Base-by-base conservation (phyloP, 2,329 filamentous ascomycete species). In the Lomentospora prolificans region DNA sequence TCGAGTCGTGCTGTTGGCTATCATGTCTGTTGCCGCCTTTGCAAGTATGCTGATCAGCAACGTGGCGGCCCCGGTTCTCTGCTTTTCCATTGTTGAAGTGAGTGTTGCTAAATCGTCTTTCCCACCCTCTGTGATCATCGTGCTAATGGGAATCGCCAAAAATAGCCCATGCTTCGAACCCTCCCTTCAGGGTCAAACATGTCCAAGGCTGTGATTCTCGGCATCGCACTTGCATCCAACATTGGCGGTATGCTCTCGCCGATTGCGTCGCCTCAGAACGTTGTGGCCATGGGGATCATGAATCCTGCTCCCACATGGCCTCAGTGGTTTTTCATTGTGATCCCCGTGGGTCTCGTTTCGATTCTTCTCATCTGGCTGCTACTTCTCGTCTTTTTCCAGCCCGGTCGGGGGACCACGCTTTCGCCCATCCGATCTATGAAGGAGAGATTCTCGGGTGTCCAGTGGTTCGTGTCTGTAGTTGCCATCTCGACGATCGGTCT, bases 21-120 rank as follows among this genome's bases (percentile, higher is more conserved):
- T 92, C 72, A 99, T 99, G 94, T 91, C 96, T 64, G 94, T 99
- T 44, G 91, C 92, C 56, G 95, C 94, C 65, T 95, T 99, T 68
- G 87, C 95, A 7, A 96, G 90, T 64, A 99, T 99, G 94, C 90
- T 95, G 78, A 97, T 99, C 65, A 96, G 90, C 72, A 99, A 99
- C 63, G 95, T 99, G 27, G 94, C 94, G 1, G 92, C 95, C 1
- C 94, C 94, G 0, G 94, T 99, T 8, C 79, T 99, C 36, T 99
- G 94, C 75, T 97, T 95, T 70, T 95, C 90, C 19, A 96, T 99
- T 64, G 95, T 99, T 58, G 91, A 96, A 79, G 86, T 89, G 70
- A 63, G 52, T 31, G 4, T 25, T 6, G 6, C 46, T 12, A 6
- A 33, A 12, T 7, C 12, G 7, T 33, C 30, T 33, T 33, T 33